Evolutionary conservation across 2,329 filamentous ascomycete species (phyloP), one percentile per base, ranked within the genome.

Genomic region (Penicillium sp.): DNA sequence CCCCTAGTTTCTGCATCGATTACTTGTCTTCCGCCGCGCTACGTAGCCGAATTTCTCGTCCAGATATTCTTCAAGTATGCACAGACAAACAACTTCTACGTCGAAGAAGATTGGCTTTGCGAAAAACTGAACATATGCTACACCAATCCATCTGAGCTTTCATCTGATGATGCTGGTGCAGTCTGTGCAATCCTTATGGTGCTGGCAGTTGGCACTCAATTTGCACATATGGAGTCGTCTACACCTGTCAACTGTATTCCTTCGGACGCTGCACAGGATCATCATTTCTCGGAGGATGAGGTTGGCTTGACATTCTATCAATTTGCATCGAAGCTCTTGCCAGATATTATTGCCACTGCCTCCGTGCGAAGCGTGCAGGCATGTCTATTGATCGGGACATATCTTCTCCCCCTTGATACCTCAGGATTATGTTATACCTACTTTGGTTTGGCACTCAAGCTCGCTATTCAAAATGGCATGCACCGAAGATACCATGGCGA

Each of bases 381-480:
- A 1, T 84, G 81, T 73, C 66, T 85, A 7, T 71, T 85, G 19
- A 79, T 85, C 13, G 82, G 81, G 2, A 77, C 83, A 9, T 85
- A 84, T 57, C 72, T 81, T 1, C 68, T 85, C 5, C 82, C 83
- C 0, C 71, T 84, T 0, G 82, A 85, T 62, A 79, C 82, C 0
- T 82, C 81, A 1, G 83, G 82, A 0, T 66, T 85, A 18, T 80
- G 80, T 2, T 85, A 84, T 58, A 82, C 81, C 2, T 85, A 85
- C 58, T 74, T 84, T 43, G 81, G 81, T 6, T 66, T 85, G 11
- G 80, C 81, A 2, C 71, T 84, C 37, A 83, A 83, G 55, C 71
- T 85, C 54, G 83, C 82, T 1, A 83, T 85, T 13, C 82, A 84
- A 56, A 85, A 85, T 61, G 83, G 83, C 9, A 83, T 85, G 82